These are phyloP conservation scores for Taiozyma onychis DNA, from an alignment of 1,139 yeast genomes.

Conservation along the genomic window DNA sequence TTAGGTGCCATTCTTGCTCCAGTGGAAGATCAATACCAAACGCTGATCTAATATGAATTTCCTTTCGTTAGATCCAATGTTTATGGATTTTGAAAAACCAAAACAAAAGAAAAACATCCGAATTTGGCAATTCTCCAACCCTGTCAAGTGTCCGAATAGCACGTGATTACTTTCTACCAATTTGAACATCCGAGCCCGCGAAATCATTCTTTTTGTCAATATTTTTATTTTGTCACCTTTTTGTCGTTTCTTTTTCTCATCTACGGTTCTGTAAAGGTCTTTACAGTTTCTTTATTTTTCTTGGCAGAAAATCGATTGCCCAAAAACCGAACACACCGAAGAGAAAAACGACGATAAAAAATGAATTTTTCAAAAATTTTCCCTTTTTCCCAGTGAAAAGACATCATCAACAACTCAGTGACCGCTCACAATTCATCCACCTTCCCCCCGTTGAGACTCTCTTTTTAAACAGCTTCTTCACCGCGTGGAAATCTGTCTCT, in stretches of 20 bases:
- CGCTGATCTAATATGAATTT: not conserved
- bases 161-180: not conserved
- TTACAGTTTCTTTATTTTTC: not conserved
- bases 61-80: not conserved
- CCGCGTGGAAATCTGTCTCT: not conserved
- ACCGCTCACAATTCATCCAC: not conserved
- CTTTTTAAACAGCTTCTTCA: not conserved
- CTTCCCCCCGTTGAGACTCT: not conserved
- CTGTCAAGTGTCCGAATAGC: not conserved
- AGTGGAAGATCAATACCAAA: not conserved
- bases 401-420: not conserved
- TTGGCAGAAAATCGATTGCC: not conserved
- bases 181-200: not conserved
- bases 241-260: not conserved
- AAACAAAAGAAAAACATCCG: not conserved
- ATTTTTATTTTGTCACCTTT: not conserved
- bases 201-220: not conserved
- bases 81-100: not conserved
- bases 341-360: not conserved
- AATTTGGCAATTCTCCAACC: not conserved
- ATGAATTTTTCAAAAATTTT: not conserved
- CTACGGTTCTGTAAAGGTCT: not conserved
- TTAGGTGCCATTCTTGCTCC: conserved; percentile 17
- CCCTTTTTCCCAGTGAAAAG: not conserved
- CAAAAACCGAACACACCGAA: not conserved